Percentiles rank a stretch among this genome's conserved stretches.
These are phyloP conservation scores for Colletotrichum neosansevieriae DNA, from an alignment of 2,329 filamentous ascomycete species.

Conservation along the genomic window DNA sequence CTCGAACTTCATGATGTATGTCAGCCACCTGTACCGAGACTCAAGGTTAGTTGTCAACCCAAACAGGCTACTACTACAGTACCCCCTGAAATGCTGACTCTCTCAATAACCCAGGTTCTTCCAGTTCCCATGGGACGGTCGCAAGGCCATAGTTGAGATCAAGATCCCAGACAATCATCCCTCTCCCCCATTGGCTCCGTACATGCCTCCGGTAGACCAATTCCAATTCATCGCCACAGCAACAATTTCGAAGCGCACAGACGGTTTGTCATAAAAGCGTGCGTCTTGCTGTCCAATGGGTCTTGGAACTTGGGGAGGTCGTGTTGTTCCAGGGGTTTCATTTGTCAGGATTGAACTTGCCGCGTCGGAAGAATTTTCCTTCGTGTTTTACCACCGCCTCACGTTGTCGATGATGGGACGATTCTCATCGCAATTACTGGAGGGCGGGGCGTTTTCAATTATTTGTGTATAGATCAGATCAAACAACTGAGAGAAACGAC, in stretches of 20 bases:
- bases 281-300: background rate
- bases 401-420: conserved; percentile 14
- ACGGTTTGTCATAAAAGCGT: conserved; percentile 29
- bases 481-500: background rate
- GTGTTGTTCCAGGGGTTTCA: background rate
- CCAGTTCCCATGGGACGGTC: conserved; percentile 19
- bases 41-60: conserved; percentile 27
- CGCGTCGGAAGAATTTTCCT: conserved; percentile 15
- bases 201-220: conserved; percentile 29
- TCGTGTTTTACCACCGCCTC: conserved; percentile 34
- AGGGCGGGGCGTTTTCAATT: background rate
- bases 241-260: conserved; percentile 38
- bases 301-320: background rate
- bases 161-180: conserved; percentile 29
- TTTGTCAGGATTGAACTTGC: background rate
- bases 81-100: background rate
- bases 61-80: background rate
- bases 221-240: conserved; percentile 39
- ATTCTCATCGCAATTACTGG: background rate
- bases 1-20: conserved; percentile 34
- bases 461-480: background rate
- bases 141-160: conserved; percentile 34
- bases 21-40: conserved; percentile 38
- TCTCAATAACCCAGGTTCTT: conserved; percentile 13
- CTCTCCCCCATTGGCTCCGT: conserved; percentile 21